Conservation (phyloP, 1,139 yeast genomes). For the Meyerozyma sp. region DNA sequence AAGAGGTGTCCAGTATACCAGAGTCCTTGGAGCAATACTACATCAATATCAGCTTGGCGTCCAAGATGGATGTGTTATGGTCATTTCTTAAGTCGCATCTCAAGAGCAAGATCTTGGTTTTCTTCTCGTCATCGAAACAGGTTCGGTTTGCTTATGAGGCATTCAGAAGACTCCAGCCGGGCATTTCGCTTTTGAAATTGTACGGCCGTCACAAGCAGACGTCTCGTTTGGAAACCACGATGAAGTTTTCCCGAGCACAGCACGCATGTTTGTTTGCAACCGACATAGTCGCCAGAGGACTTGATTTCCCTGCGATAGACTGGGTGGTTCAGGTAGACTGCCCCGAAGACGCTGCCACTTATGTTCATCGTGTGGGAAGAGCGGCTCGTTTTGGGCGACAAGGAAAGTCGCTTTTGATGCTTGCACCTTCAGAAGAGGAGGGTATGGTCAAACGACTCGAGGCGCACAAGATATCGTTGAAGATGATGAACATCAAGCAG, state of each 20-base stretch:
- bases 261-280: conserved; percentile 91
- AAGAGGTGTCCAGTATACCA: conserved; percentile 63
- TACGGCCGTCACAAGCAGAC: conserved; percentile 96
- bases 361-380: conserved; percentile 95
- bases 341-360: conserved; percentile 94
- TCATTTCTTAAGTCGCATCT: conserved; percentile 87
- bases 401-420: conserved; percentile 81
- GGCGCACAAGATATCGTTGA: conserved; percentile 61
- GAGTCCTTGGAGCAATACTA: conserved; percentile 80
- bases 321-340: conserved; percentile 97
- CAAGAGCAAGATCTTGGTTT: conserved; percentile 79
- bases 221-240: conserved; percentile 84
- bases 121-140: conserved; percentile 88
- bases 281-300: conserved; percentile 95
- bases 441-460: conserved; percentile 65
- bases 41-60: conserved; percentile 63
- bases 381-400: conserved; percentile 89
- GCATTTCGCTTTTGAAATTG: conserved; percentile 83
- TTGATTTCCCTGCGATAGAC: conserved; percentile 94
- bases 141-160: conserved; percentile 92
- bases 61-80: conserved; percentile 82
- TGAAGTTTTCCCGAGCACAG: conserved; percentile 79
- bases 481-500: conserved; percentile 68
- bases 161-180: conserved; percentile 90
- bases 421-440: conserved; percentile 79